Evolutionary conservation across 2,329 filamentous ascomycete genomes (phyloP), one percentile per base, ranked within the genome.

Genomic region (Fusarium udum): DNA sequence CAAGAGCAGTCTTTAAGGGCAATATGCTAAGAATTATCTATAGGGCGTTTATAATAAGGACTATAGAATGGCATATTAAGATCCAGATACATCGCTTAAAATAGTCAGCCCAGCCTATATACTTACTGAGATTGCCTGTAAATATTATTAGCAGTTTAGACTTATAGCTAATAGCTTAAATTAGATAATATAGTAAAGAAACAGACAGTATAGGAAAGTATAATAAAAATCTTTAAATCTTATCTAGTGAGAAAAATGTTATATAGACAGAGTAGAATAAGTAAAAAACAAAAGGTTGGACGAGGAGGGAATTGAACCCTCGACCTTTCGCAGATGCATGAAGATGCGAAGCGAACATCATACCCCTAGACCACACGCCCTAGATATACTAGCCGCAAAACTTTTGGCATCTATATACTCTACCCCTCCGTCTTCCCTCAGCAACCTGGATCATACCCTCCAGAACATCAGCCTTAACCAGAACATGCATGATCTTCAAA

Each of bases 301-400:
- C 64, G 53, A 61, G 55, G 46, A 53, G 65, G 65, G 65, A 68
- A 68, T 68, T 68, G 65, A 68, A 68, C 65, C 65, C 65, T 49
- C 42, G 65, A 62, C 65, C 65, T 68, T 68, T 68, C 65, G 53
- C 65, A 68, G n/a, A 20, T 51, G 36, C 64, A 52, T 3, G 4
- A n/a, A 24, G 7, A 68, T 68, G 65, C 65, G 65, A 68, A 68
- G 65, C 53, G 65, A 68, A 68, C 40, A 62, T 68, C 65, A 68
- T 68, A 55, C 65, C 65, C 65, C 65, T 68, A 68, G 65, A 68
- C 65, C 65, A 68, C 48, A 68, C 46, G 65, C 65, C 65, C 65
- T 42, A 5, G 8, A 0, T 14, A 36, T 59, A 39, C 2, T 3
- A 18, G 1, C 18, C 13, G n/a, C 11, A 2, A 28, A 45, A 18